Evolutionary conservation across 805 yeast species (phyloP).

Genomic region (Debaryomyces hansenii): DNA sequence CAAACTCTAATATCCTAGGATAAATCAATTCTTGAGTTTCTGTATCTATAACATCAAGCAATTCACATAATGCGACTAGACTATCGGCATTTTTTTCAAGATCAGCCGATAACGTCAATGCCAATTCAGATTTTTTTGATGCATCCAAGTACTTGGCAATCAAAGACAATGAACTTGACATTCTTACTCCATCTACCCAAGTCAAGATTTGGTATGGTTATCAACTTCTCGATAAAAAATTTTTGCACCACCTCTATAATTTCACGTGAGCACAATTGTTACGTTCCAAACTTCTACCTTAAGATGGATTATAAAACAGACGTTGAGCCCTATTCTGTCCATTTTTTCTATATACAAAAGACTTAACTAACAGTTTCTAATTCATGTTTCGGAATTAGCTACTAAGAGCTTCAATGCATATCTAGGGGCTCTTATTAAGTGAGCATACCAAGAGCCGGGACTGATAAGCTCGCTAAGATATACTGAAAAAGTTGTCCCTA

Average conservation of each 20-base stretch:
- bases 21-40: constrained; percentile 4
- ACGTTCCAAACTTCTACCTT: not conserved
- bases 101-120: constrained; percentile 15
- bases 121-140: constrained; percentile 18
- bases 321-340: too few species aligned
- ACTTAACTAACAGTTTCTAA: too few species aligned
- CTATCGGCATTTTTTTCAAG: constrained; percentile 15
- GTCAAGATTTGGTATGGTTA: not conserved
- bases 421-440: too few species aligned
- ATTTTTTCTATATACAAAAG: too few species aligned
- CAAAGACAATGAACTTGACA: constrained; percentile 16
- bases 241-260: constrained; percentile 3
- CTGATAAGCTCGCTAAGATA: too few species aligned
- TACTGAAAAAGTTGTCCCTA: too few species aligned
- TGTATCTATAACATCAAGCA: constrained; percentile 21
- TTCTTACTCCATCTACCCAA: not conserved
- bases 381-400: too few species aligned
- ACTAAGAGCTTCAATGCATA: too few species aligned
- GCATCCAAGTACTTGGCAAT: constrained; percentile 25
- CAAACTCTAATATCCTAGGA: constrained; percentile 8
- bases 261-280: not conserved
- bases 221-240: not conserved
- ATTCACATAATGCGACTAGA: constrained; percentile 23
- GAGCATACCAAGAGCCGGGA: too few species aligned
- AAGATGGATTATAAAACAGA: too few species aligned